Evolutionary conservation across 2,329 filamentous ascomycete genomes (phyloP), one percentile per base, ranked within the genome.

Genomic region (Pseudocercospora crystallina): DNA sequence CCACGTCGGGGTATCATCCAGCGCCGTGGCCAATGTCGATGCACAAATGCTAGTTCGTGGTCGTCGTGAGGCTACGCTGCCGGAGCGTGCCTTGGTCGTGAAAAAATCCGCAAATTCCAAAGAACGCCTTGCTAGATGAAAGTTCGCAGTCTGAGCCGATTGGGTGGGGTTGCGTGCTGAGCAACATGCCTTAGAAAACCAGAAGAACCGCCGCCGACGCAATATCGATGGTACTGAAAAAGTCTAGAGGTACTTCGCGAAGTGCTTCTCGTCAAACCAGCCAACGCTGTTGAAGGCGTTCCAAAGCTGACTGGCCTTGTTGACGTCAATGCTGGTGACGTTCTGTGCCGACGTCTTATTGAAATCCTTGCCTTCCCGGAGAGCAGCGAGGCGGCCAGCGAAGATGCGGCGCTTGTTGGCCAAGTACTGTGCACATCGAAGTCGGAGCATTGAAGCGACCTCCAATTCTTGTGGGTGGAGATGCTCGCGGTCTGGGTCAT

Each of bases 311-410:
- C 89, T 95, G 2, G 91, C 90, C 76, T 96, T 97, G 77, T 96
- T 96, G 69, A 97, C 92, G 64, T 97, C 92, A 58, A 96, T 96
- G 76, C 95, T 95, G 80, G 90, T 95, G n/a, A 89, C 90, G 69
- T 95, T 89, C 70, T 97, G 92, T 5, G 90, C 90, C 67, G 96
- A 89, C 1, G 92, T 97, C 80, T 96, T 96, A 69, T 89, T 85
- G 70, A 96, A 96, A 64, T 91, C 87, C 71, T 95, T 94, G 66
- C 81, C 80, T 32, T 82, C 83, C 49, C 76, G 72, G 33, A 83
- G 73, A 2, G 84, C 81, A 53, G 86, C 81, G 31, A 92, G 80
- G 35, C 89, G 83, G 43, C 84, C 83, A 47, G 86, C 77, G 69
- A 97, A 97, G 65, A 97, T 92, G 53, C 90, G 86, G 51, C 92